Evolutionary conservation across 148 eudicot species (phyloP), one percentile per base, ranked within the genome.

Genomic region (Silene conica): DNA sequence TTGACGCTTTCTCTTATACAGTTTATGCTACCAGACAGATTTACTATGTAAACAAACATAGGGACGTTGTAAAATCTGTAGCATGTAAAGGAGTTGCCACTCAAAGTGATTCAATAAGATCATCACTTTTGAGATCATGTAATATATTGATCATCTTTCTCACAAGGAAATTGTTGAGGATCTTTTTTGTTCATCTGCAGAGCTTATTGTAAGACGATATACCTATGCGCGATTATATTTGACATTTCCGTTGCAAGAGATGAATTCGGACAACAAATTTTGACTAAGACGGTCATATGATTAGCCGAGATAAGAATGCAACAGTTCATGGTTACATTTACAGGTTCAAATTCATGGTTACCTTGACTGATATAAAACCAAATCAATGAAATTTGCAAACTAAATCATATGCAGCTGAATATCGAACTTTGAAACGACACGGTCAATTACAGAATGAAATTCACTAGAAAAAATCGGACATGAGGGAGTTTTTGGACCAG

Each of bases 61-160:
- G 43, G 55, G 43, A 59, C 11, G 62, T 5, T 58, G 23, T 58
- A 9, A 58, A 58, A 58, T 21, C 10, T 70, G 25, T 43, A 71
- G 43, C 34, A 20, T 67, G 73, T 48, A 73, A 59, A 67, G 67
- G 63, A 23, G 59, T 45, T 56, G 59, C 21, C 67, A 34, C 55
- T 31, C 20, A 41, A 22, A 38, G 34, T 55, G 72, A 38, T 63
- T 52, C 43, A 38, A 26, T 70, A 20, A 20, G 41, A 70, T 50
- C 57, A 46, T 46, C 54, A 68, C 16, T 69, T 48, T 69, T 48
- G 48, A 66, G 46, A 31, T 43, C 48, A 45, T 59, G 63, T 59
- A 59, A 9, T 59, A 59, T 59, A 21, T 20, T 23, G 13, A 11
- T 59, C 63, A 59, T 59, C 28, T 5, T 59, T 20, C 63, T 59